phyloP scores from a whole-genome alignment of 1,284 basidiomycete genomes.

The Moesziomyces parantarcticus region DNA sequence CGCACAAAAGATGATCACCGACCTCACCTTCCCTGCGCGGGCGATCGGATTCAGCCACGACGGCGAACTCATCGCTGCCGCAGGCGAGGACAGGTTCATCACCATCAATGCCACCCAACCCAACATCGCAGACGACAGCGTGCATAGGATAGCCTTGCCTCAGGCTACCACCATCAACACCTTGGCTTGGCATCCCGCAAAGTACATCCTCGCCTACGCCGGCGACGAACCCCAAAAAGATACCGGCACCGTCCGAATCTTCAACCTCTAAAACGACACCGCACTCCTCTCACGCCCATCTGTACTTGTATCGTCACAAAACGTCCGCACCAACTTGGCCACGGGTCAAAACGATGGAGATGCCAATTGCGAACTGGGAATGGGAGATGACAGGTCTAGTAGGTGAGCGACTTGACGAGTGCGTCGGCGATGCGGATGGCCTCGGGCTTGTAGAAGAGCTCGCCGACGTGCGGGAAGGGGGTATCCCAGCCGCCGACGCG shows the following conservation, averaged over 20 bases:
- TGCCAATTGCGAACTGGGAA: background rate
- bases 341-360: background rate
- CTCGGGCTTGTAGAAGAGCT: slow-evolving; percentile 60
- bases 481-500: slow-evolving; percentile 57
- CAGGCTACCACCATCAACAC: slow-evolving; percentile 43
- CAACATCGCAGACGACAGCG: slow-evolving; percentile 6
- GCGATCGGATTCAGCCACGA: slow-evolving; percentile 61
- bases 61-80: slow-evolving; percentile 59
- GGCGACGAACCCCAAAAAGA: slow-evolving; percentile 48
- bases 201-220: slow-evolving; percentile 54
- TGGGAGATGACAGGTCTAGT: slow-evolving; percentile 11
- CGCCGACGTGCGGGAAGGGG: slow-evolving; percentile 57
- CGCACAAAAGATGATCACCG: slow-evolving; percentile 37
- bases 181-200: slow-evolving; percentile 56
- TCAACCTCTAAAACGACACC: slow-evolving; percentile 13
- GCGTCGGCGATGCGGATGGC: slow-evolving; percentile 51
- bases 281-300: too few relatives aligned
- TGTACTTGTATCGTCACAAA: slow-evolving; percentile 24
- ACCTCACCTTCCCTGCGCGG: slow-evolving; percentile 46
- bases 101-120: slow-evolving; percentile 29
- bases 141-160: slow-evolving; percentile 34
- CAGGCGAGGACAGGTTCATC: slow-evolving; percentile 59
- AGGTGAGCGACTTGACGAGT: slow-evolving; percentile 42
- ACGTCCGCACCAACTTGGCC: too few relatives aligned
- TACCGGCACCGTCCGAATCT: slow-evolving; percentile 21